Percentiles rank a stretch among this genome's conserved stretches.
phyloP scores from a whole-genome alignment of 345 rosid genomes.

The Melastoma malabathricum region DNA sequence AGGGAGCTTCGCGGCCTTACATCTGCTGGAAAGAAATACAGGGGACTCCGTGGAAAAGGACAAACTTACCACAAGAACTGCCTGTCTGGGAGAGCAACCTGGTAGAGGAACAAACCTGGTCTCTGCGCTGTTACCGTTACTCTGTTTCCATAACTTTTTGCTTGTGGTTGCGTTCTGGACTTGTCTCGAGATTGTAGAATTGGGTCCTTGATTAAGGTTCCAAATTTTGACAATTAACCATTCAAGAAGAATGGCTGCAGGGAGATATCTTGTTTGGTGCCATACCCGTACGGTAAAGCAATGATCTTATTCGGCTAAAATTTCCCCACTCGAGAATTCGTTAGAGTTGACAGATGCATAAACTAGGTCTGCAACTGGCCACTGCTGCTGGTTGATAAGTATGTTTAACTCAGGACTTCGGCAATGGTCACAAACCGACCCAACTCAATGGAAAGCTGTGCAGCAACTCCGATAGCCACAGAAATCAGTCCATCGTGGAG shows the following conservation, averaged over 20 bases:
- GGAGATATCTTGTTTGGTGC: no score
- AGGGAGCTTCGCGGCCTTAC: slow-evolving; percentile 35
- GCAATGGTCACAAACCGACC: slow-evolving; percentile 47
- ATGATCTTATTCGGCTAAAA: no score
- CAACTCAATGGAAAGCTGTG: slow-evolving; percentile 71
- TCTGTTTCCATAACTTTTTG: background rate
- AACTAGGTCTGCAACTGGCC: no score
- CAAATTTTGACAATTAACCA: no score
- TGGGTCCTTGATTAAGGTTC: no score
- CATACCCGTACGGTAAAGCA: no score
- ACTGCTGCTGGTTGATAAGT: background rate
- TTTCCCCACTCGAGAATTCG: no score
- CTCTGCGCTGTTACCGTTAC: slow-evolving; percentile 29
- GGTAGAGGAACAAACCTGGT: slow-evolving; percentile 31
- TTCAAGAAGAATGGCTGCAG: no score
- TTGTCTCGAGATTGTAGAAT: no score
- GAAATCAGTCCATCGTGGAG: slow-evolving; percentile 83
- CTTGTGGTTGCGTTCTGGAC: no score
- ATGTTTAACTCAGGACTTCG: slow-evolving; percentile 37
- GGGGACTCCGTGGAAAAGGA: slow-evolving; percentile 32
- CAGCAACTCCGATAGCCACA: slow-evolving; percentile 95
- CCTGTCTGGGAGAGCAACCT: slow-evolving; percentile 27
- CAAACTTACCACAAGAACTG: slow-evolving; percentile 22
- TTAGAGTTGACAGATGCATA: no score
- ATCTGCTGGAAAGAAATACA: slow-evolving; percentile 28